These are phyloP conservation scores for Aureobasidium subglaciale DNA, from an alignment of 2,329 filamentous ascomycete species.

Conservation along the genomic window DNA sequence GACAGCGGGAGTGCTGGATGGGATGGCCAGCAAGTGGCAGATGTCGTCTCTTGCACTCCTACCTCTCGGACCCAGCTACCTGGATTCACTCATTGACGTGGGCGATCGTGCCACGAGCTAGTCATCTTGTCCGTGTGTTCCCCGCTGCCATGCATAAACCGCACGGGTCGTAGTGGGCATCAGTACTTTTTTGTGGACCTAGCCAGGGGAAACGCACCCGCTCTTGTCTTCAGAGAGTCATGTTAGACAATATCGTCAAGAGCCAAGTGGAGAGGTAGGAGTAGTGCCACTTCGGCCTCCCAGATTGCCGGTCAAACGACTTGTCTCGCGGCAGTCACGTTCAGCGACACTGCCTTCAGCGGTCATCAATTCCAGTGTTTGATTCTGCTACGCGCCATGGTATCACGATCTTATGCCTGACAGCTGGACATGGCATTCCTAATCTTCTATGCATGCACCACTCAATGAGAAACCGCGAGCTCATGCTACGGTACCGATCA, in stretches of 20 bases:
- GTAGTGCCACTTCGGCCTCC: not conserved
- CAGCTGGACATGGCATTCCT: not conserved
- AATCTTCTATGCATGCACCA: not conserved
- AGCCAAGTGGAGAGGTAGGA: constrained; percentile 1
- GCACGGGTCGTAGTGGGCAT: constrained; percentile 9
- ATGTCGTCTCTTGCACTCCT: not conserved
- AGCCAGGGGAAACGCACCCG: not conserved
- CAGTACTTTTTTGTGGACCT: constrained; percentile 13
- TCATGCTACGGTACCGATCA: not conserved
- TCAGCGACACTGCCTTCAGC: not conserved
- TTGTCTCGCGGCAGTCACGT: not conserved
- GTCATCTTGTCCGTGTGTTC: constrained; percentile 11
- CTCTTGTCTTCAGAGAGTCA: constrained; percentile 1
- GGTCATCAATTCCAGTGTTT: not conserved
- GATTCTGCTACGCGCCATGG: not conserved
- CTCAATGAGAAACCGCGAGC: constrained; percentile 10
- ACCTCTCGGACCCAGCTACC: constrained; percentile 8
- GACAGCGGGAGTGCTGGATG: not conserved
- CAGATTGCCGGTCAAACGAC: not conserved
- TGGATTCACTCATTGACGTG: constrained; percentile 3
- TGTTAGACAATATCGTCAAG: not conserved
- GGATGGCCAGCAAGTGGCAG: constrained; percentile 1
- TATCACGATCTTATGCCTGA: not conserved
- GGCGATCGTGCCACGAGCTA: constrained; percentile 13
- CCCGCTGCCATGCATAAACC: constrained; percentile 12